A percentile compares a stretch with the other conserved stretches of the same genome.
These are phyloP conservation scores for Artemisia annua DNA, from an alignment of 129 eudicot species.

Conservation along the genomic window DNA sequence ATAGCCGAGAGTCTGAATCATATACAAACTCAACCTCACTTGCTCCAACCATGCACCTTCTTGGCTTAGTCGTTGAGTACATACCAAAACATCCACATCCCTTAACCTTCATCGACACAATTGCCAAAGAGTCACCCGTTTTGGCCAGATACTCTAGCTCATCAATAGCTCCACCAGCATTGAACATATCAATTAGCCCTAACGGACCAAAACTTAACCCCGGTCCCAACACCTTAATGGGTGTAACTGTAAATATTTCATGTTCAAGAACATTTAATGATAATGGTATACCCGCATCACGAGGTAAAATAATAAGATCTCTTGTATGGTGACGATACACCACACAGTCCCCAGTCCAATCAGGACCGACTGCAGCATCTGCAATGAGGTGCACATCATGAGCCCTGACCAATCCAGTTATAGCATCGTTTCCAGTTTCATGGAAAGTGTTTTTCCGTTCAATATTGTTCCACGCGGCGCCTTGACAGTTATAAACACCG, in stretches of 20 bases:
- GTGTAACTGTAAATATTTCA: constrained; percentile 57
- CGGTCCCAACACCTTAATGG: constrained; percentile 48
- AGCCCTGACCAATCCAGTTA: constrained; percentile 52
- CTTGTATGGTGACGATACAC: constrained; percentile 51
- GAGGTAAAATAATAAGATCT: constrained; percentile 46
- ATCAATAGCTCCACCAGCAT: constrained; percentile 75
- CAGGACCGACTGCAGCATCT: constrained; percentile 55
- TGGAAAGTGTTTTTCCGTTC: constrained; percentile 71
- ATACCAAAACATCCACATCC: constrained; percentile 75
- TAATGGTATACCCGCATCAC: constrained; percentile 46
- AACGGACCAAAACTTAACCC: constrained; percentile 66
- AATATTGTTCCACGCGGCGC: constrained; percentile 81
- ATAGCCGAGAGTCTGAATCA: constrained; percentile 49
- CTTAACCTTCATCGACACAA: constrained; percentile 52
- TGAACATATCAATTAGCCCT: constrained; percentile 77
- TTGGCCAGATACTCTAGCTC: constrained; percentile 45
- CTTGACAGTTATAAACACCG: constrained; percentile 97
- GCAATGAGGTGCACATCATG: constrained; percentile 60
- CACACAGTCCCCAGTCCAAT: constrained; percentile 72
- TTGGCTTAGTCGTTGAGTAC: constrained; percentile 59
- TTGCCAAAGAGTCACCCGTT: constrained; percentile 24
- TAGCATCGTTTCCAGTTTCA: constrained; percentile 38
- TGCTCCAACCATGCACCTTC: constrained; percentile 47
- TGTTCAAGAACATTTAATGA: constrained; percentile 71
- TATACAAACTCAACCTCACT: constrained; percentile 45